These are phyloP conservation scores for Dispira simplex DNA, from an alignment of 192 early-diverging fungal genomes.

Conservation along the genomic window DNA sequence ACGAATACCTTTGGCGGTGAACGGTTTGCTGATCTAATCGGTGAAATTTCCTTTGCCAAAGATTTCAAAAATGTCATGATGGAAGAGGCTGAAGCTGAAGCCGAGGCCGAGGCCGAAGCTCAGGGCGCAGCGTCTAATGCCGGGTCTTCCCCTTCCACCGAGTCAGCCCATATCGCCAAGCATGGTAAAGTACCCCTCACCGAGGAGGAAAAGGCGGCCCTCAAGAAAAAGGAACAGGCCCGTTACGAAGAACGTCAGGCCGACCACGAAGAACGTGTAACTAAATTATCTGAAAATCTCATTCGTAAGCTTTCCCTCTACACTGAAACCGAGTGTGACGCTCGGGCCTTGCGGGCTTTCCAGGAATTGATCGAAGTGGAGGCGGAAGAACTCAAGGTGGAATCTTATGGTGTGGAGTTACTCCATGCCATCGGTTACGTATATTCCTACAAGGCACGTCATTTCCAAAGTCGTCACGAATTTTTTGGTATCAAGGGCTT, in stretches of 20 bases:
- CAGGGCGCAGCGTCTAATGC: slow-evolving; percentile 11
- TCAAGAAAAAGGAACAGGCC: slow-evolving; percentile 34
- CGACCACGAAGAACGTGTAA: slow-evolving; percentile 45
- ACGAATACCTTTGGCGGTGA: slow-evolving; percentile 94
- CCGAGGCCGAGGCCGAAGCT: slow-evolving; percentile 19
- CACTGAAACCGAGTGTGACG: slow-evolving; percentile 40
- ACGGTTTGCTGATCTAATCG: slow-evolving; percentile 90
- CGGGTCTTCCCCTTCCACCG: no score
- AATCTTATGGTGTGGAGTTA: slow-evolving; percentile 86
- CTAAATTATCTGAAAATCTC: slow-evolving; percentile 55
- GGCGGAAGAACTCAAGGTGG: slow-evolving; percentile 74
- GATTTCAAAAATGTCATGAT: slow-evolving; percentile 77
- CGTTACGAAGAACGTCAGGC: slow-evolving; percentile 41
- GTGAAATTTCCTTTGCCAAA: slow-evolving; percentile 89
- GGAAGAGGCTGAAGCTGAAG: slow-evolving; percentile 41
- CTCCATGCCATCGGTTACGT: slow-evolving; percentile 87
- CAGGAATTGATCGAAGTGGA: slow-evolving; percentile 54
- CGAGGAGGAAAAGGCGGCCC: slow-evolving; percentile 39
- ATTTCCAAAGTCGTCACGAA: slow-evolving; percentile 53
- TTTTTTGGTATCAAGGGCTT: slow-evolving; percentile 56
- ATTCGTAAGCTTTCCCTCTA: slow-evolving; percentile 63
- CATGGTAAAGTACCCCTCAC: slow-evolving; percentile 20
- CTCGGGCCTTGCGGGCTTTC: slow-evolving; percentile 44
- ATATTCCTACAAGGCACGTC: slow-evolving; percentile 77
- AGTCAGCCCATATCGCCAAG: no score